phyloP scores from a whole-genome alignment of 305 asterid species.

The Fraxinus greggii region DNA sequence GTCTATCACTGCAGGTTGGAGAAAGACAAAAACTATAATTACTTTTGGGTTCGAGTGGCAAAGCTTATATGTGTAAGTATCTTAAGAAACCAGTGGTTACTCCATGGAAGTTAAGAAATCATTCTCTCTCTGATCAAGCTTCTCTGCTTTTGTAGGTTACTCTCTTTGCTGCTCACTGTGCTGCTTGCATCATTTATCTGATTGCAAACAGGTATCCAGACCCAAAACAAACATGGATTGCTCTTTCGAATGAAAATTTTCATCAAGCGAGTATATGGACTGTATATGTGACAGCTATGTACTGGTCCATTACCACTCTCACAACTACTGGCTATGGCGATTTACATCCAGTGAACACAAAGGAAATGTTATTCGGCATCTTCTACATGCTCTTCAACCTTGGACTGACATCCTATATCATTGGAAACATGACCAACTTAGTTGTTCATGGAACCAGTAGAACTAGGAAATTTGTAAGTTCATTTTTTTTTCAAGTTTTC shows the following conservation, averaged over 20 bases:
- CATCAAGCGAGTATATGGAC: constrained; percentile 31
- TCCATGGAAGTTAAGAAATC: constrained; percentile 1
- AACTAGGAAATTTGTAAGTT: constrained; percentile 76
- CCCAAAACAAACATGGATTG: constrained; percentile 61
- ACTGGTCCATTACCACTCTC: constrained; percentile 72
- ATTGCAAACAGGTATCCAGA: constrained; percentile 47
- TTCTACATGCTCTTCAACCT: constrained; percentile 63
- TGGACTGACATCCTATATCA: constrained; percentile 63
- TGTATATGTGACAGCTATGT: constrained; percentile 49
- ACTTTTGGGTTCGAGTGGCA: constrained; percentile 52
- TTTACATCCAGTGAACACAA: constrained; percentile 58
- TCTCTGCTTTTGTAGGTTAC: constrained; percentile 49
- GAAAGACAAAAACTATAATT: constrained; percentile 63
- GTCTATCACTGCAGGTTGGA: constrained; percentile 47
- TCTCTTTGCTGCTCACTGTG: constrained; percentile 68
- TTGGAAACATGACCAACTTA: constrained; percentile 89
- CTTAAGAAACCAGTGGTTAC: constrained; percentile 6
- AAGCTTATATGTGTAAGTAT: constrained; percentile 66
- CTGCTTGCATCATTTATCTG: constrained; percentile 59
- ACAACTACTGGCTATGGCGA: constrained; percentile 88
- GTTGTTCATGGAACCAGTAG: constrained; percentile 73
- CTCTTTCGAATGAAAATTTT: constrained; percentile 29
- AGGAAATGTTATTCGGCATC: constrained; percentile 61
- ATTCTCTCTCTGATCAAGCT: constrained; percentile 15
- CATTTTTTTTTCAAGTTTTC: neutral